Evolutionary conservation across 129 eudicot species (phyloP), one percentile per base, ranked within the genome.

Genomic region (Flaveria linearis): DNA sequence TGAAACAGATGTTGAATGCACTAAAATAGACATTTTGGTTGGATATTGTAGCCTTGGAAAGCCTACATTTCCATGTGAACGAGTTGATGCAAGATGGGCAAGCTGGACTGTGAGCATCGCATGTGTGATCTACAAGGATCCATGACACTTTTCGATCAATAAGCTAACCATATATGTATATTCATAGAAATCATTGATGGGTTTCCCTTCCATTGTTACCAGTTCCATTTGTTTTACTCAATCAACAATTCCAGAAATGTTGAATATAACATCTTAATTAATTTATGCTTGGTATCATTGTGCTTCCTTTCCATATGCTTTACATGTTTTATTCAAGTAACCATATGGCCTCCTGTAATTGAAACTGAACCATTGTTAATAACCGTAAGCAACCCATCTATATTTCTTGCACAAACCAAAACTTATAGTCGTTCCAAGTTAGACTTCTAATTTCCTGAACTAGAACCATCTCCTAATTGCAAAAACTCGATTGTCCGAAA

Each of bases 11-110:
- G 16, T 28, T 14, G 5, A 7, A 2, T 39, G 71, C 50, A 66
- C 39, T n/a, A 8, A 66, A 66, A 7, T n/a, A 17, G 41, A 20
- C 41, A 15, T 66, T 39, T 33, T 36, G 30, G 66, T 25, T 60
- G 58, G 4, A 2, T 64, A 3, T 82, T 82, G 58, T 47, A 94
- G 98, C 85, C 87, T 94, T 12, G 93, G 88, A 7, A 94, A 94
- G 80, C 78, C 82, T 71, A 68, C 69, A 18, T 93, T 93, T 83
- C 96, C 97, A 15, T 93, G 98, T 79, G 97, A 93, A 64, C 86
- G 98, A 77, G 96, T 94, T 51, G 96, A 94, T 86, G 97, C 96
- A 10, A 83, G 98, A 69, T 94, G 98, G 98, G 98, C 25, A 91
- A 94, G 84, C 82, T 94, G 57, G 97, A 94, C 66, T 94, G 98